These are phyloP conservation scores for Yamadazyma atmosphaerica DNA, from an alignment of 1,139 yeast species.

Conservation along the genomic window DNA sequence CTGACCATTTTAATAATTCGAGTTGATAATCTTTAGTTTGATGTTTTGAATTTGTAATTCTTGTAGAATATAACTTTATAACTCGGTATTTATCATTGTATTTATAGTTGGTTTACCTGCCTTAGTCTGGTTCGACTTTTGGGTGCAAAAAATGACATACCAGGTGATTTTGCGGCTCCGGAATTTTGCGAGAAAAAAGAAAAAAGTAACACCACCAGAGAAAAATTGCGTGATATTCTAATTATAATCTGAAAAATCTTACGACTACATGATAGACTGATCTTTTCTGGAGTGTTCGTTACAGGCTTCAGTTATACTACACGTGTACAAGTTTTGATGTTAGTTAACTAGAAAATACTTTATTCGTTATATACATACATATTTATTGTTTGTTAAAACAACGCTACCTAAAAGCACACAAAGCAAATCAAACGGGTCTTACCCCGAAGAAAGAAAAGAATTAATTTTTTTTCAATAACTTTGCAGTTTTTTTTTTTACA, in stretches of 20 bases:
- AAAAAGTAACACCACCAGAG: conserved; percentile 1
- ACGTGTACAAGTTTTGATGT: no score
- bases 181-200: neutral
- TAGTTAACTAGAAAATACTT: no score
- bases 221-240: conserved; percentile 1
- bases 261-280: no score
- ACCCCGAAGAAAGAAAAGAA: neutral
- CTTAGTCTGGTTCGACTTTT: no score
- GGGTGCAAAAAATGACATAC: conserved; percentile 2
- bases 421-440: neutral
- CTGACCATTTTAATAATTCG: conserved; percentile 7
- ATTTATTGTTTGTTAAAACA: neutral
- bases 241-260: neutral
- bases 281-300: neutral
- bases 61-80: neutral
- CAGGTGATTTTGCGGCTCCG: conserved; percentile 1
- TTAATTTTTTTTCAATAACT: no score
- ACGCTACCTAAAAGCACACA: neutral
- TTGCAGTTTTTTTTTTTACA: neutral
- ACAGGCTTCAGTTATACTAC: no score
- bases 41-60: no score
- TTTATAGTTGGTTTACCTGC: no score
- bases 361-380: conserved; percentile 1
- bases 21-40: conserved; percentile 2
- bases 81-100: no score